phyloP scores from a whole-genome alignment of 2,329 filamentous ascomycete genomes.

The Phaeoacremonium minimum region DNA sequence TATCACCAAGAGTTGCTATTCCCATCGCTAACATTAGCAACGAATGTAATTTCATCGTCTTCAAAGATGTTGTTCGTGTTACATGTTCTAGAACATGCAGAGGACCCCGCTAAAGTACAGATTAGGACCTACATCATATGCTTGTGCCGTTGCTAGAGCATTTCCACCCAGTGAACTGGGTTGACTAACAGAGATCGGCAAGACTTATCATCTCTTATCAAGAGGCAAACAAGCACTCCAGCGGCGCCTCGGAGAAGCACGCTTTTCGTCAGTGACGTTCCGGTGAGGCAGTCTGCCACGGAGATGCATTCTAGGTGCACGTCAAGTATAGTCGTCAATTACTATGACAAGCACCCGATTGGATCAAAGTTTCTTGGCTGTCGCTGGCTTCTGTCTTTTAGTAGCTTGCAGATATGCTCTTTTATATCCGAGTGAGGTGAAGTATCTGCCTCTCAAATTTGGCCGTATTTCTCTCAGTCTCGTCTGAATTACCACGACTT shows the following conservation, averaged over 20 bases:
- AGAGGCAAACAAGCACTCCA: conserved; percentile 3
- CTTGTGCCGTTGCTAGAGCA: no score
- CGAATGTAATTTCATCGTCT: no score
- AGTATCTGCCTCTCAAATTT: neutral
- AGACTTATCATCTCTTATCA: conserved; percentile 3
- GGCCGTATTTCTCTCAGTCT: neutral
- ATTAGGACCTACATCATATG: no score
- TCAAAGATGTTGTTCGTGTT: no score
- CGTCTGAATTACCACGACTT: neutral
- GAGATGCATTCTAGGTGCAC: no score
- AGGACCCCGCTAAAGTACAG: no score
- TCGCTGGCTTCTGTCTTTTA: neutral
- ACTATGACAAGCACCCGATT: neutral
- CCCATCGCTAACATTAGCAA: no score
- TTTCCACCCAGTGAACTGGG: no score
- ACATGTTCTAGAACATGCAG: no score
- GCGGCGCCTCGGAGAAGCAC: conserved; percentile 10
- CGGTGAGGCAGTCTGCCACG: no score
- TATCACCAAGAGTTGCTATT: no score
- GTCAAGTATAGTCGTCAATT: no score
- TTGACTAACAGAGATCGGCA: neutral
- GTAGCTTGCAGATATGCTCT: neutral
- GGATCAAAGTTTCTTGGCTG: neutral
- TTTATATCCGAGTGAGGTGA: neutral
- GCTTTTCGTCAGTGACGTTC: neutral